phyloP scores from a whole-genome alignment of 306 rosid genomes.

The Glycine tomentella region DNA sequence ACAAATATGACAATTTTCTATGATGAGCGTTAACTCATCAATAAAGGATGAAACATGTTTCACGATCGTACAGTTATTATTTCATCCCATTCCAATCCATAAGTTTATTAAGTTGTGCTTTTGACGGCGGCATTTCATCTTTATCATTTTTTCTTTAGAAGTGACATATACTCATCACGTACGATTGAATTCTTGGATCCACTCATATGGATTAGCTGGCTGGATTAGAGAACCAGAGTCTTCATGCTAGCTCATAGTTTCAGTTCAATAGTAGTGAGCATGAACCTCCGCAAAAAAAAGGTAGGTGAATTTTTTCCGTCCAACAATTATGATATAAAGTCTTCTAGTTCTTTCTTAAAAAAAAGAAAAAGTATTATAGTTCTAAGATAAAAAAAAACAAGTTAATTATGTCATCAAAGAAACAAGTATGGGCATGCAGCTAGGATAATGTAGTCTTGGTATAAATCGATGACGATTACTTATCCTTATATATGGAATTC shows the following conservation, averaged over 20 bases:
- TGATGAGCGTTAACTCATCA: no score
- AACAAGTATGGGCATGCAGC: not conserved
- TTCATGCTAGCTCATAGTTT: not conserved
- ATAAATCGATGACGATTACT: not conserved
- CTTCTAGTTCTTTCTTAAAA: not conserved
- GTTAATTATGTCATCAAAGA: not conserved
- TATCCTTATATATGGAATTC: not conserved
- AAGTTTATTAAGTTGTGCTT: not conserved
- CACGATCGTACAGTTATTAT: not conserved
- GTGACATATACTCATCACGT: not conserved
- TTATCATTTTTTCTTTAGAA: conserved; percentile 1
- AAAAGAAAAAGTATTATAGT: not conserved
- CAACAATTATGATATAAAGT: conserved; percentile 1
- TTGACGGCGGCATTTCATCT: not conserved
- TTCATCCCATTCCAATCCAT: not conserved
- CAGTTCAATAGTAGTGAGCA: not conserved
- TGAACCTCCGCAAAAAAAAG: conserved; percentile 7
- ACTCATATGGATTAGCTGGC: not conserved
- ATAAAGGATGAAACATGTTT: no score
- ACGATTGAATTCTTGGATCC: not conserved
- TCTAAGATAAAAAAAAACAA: not conserved
- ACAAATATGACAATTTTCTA: no score
- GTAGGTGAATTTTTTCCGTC: not conserved
- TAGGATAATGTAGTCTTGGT: not conserved
- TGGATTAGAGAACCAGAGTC: not conserved